phyloP scores from a whole-genome alignment of 78 protist species.

The Dictyostelium discoideum region DNA sequence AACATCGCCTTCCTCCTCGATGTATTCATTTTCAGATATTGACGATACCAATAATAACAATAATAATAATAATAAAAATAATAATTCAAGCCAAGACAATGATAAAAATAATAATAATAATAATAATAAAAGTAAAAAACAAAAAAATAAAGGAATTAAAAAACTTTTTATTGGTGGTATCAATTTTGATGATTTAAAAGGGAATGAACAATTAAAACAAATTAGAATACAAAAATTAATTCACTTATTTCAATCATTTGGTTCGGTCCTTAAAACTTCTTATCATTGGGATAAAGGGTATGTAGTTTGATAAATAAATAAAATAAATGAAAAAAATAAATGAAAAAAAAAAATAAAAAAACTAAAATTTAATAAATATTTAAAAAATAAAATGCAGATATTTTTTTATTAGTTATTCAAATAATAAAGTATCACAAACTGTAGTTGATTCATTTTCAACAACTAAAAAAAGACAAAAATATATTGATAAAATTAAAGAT shows the following conservation, averaged over 20 bases:
- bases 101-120: neutral
- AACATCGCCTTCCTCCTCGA: conserved; percentile 4
- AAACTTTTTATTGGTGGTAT: conserved; percentile 69
- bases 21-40: neutral
- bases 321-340: neutral
- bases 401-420: conserved; percentile 14
- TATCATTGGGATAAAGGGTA: conserved; percentile 71
- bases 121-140: neutral
- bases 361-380: neutral
- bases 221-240: conserved; percentile 18
- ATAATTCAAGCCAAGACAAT: neutral
- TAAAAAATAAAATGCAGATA: neutral
- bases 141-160: neutral
- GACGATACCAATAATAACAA: neutral
- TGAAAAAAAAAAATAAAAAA: no score
- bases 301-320: neutral
- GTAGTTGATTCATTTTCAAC: neutral
- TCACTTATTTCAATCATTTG: conserved; percentile 35
- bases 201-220: neutral
- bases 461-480: neutral
- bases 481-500: neutral
- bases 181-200: conserved; percentile 26
- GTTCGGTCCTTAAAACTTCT: neutral
- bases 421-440: neutral
- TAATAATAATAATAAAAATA: neutral